Conservation (phyloP, 2,329 filamentous ascomycete species). For the Elsinoe perseae region DNA sequence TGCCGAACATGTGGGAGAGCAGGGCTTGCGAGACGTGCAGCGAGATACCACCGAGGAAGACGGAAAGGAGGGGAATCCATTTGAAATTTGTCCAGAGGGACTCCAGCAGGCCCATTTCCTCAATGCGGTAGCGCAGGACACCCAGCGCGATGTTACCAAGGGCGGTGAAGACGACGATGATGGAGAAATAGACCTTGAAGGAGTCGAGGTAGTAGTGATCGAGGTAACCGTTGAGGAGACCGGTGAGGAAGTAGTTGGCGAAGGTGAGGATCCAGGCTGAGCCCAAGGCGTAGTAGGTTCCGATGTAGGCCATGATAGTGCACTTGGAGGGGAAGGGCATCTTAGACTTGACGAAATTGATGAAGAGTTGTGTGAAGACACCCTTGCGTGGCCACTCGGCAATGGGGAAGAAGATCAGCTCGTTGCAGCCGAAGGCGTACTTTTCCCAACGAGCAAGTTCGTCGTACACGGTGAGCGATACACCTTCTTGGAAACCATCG, state of each 20-base stretch:
- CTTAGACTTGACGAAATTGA: constrained; percentile 62
- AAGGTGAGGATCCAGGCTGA: constrained; percentile 67
- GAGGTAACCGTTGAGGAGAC: constrained; percentile 68
- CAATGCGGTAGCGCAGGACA: constrained; percentile 63
- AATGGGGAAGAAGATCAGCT: constrained; percentile 72
- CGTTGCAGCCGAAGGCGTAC: constrained; percentile 77
- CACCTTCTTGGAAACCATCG: constrained; percentile 74
- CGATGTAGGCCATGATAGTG: constrained; percentile 68
- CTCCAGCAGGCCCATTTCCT: constrained; percentile 53
- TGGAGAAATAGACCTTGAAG: constrained; percentile 73
- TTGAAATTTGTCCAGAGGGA: constrained; percentile 51
- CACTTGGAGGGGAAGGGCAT: constrained; percentile 70
- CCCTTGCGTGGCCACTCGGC: constrained; percentile 64
- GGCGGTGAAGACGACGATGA: constrained; percentile 69
- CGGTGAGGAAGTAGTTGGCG: constrained; percentile 66
- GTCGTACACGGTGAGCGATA: constrained; percentile 77
- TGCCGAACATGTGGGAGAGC: constrained; percentile 34
- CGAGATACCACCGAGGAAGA: constrained; percentile 36
- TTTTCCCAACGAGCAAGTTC: constrained; percentile 82
- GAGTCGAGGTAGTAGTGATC: constrained; percentile 75
- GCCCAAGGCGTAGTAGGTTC: constrained; percentile 72
- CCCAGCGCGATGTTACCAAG: constrained; percentile 66
- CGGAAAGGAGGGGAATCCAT: constrained; percentile 50
- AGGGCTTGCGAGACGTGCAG: constrained; percentile 36
- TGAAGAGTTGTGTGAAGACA: constrained; percentile 73